Evolutionary conservation across 352 stramenopile genomes (phyloP).

Genomic region (Phytophthora macrochlamydospora): DNA sequence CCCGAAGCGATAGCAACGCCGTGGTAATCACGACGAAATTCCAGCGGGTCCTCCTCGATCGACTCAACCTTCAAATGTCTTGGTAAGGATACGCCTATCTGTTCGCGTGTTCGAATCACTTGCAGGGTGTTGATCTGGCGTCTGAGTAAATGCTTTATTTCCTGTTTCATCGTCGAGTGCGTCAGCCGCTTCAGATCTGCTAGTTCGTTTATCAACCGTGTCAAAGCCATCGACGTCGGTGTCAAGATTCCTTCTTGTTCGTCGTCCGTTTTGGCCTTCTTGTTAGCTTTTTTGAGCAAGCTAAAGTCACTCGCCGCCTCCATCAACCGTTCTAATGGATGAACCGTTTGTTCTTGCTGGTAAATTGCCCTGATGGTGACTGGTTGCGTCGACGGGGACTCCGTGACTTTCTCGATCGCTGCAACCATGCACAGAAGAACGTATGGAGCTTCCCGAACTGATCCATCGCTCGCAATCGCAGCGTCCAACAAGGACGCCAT

Average conservation of each 20-base stretch:
- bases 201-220: slow-evolving; percentile 4
- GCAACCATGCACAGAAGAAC: slow-evolving; percentile 26
- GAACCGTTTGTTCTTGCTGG: slow-evolving; percentile 8
- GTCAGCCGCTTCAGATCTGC: slow-evolving; percentile 25
- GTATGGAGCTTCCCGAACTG: slow-evolving; percentile 25
- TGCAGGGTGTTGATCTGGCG: slow-evolving; percentile 8
- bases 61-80: slow-evolving; percentile 20
- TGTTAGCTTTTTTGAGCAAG: slow-evolving; percentile 6
- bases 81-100: slow-evolving; percentile 8
- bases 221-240: neutral
- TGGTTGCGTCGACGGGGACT: neutral
- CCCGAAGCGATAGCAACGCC: slow-evolving; percentile 23
- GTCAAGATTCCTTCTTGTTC: slow-evolving; percentile 4
- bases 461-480: slow-evolving; percentile 22
- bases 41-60: slow-evolving; percentile 29
- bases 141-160: slow-evolving; percentile 12
- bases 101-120: neutral
- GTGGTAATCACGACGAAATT: slow-evolving; percentile 28
- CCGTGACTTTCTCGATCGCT: slow-evolving; percentile 20
- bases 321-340: slow-evolving; percentile 29
- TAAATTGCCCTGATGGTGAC: slow-evolving; percentile 10
- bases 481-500: slow-evolving; percentile 29
- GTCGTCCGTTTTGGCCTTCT: slow-evolving; percentile 7
- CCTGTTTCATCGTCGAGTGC: slow-evolving; percentile 6
- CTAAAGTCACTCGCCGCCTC: slow-evolving; percentile 19